A percentile compares a stretch with the other conserved stretches of the same genome.
phyloP scores from a whole-genome alignment of 176 grass and related monocot species.

The Tillandsia fasciculata region DNA sequence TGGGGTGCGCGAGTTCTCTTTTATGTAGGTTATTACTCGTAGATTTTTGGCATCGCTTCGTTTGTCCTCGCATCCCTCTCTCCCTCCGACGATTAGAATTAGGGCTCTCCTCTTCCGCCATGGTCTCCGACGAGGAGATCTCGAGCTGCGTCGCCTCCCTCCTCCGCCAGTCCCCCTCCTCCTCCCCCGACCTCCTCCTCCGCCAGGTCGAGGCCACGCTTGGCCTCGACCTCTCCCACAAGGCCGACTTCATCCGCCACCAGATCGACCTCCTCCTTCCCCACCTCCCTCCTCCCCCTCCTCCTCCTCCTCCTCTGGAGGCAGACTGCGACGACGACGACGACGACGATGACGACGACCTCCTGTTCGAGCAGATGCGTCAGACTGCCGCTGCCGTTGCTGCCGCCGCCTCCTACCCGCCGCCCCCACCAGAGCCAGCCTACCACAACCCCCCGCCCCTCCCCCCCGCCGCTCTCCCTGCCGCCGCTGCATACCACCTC shows the following conservation, averaged over 20 bases:
- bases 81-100: not conserved
- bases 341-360: too few relatives aligned
- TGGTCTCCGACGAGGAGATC: slow-evolving; percentile 97
- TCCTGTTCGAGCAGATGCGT: too few relatives aligned
- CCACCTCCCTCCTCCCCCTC: slow-evolving; percentile 30
- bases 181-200: slow-evolving; percentile 47
- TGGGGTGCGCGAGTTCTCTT: too few relatives aligned
- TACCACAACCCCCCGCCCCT: too few relatives aligned
- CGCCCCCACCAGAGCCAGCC: too few relatives aligned
- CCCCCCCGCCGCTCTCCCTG: too few relatives aligned
- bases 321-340: too few relatives aligned
- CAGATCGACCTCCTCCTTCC: slow-evolving; percentile 91
- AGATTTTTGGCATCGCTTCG: slow-evolving; percentile 45
- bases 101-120: slow-evolving; percentile 23
- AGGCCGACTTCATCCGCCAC: slow-evolving; percentile 75
- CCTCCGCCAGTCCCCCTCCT: slow-evolving; percentile 24
- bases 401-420: too few relatives aligned
- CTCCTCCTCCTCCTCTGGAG: not conserved
- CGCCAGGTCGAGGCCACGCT: slow-evolving; percentile 71
- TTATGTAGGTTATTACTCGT: too few relatives aligned
- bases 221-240: slow-evolving; percentile 80
- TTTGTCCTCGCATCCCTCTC: slow-evolving; percentile 26
- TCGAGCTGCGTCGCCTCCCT: slow-evolving; percentile 78
- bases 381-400: too few relatives aligned
- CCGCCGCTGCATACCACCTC: too few relatives aligned